Conservation (phyloP, 2,329 filamentous ascomycete species). For the Penicillium carneum region DNA sequence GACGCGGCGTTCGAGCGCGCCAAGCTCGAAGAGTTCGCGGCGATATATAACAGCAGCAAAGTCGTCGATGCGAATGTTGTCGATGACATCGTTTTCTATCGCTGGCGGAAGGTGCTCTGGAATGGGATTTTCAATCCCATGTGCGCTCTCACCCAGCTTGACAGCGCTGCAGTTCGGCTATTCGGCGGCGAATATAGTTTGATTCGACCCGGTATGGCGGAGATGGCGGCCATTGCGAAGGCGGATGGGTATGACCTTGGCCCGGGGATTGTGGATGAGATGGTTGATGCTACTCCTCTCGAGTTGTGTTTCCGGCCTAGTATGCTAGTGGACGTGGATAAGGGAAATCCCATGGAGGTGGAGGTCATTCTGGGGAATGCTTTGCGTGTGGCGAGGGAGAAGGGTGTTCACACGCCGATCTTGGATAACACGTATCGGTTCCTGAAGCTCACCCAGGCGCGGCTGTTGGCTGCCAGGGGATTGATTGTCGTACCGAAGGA, state of each 20-base stretch:
- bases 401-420: conserved; percentile 22
- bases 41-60: conserved; percentile 58
- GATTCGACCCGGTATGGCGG: conserved; percentile 61
- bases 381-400: conserved; percentile 20
- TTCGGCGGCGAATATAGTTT: conserved; percentile 47
- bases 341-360: conserved; percentile 25
- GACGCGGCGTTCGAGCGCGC: neutral
- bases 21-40: conserved; percentile 52
- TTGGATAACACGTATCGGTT: conserved; percentile 27
- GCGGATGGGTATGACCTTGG: conserved; percentile 27
- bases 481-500: conserved; percentile 20
- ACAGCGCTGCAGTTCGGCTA: conserved; percentile 60
- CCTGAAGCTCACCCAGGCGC: conserved; percentile 22
- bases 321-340: conserved; percentile 28
- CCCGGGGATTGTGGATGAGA: conserved; percentile 19
- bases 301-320: conserved; percentile 25
- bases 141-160: conserved; percentile 60
- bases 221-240: conserved; percentile 35
- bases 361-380: conserved; percentile 29
- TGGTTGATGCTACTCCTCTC: conserved; percentile 19
- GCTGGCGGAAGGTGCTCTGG: conserved; percentile 56
- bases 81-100: conserved; percentile 37
- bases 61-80: conserved; percentile 52
- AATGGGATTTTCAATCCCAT: conserved; percentile 63
- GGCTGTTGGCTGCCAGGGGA: conserved; percentile 22